A percentile compares a stretch with the other conserved stretches of the same genome.
Conservation (phyloP, 2,329 filamentous ascomycete genomes). For the Fusarium scirpi region DNA sequence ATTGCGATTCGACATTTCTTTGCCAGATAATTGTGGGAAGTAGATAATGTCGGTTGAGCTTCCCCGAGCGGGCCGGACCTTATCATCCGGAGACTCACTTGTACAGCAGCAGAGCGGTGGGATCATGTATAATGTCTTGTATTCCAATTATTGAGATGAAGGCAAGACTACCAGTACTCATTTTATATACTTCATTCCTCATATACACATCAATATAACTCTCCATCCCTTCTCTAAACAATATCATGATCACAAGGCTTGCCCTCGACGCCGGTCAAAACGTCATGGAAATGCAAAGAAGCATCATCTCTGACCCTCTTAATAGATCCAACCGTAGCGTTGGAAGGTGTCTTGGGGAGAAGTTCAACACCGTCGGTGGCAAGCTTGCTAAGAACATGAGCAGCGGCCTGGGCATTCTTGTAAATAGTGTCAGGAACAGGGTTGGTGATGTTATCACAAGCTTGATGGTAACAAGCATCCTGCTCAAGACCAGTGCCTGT, state of each 20-base stretch:
- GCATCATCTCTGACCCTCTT: conserved; percentile 34
- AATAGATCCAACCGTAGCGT: conserved; percentile 34
- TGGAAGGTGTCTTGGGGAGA: conserved; percentile 40
- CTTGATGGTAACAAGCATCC: conserved; percentile 50
- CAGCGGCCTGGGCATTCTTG: conserved; percentile 56
- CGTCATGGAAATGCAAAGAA: conserved; percentile 40
- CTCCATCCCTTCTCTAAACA: conserved; percentile 12
- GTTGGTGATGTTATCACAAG: conserved; percentile 56
- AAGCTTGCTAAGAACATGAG: conserved; percentile 55
- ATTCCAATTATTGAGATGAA: fast-evolving
- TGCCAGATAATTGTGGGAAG: background rate
- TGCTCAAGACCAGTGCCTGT: conserved; percentile 59
- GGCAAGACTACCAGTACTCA: background rate
- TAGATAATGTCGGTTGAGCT: background rate
- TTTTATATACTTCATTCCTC: background rate
- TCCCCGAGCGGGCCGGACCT: background rate
- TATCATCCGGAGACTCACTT: background rate
- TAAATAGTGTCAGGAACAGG: conserved; percentile 53
- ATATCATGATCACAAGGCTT: conserved; percentile 46
- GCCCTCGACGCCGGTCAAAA: background rate
- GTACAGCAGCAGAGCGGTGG: too few species aligned
- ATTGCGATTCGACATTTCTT: background rate
- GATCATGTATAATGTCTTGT: background rate
- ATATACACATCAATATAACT: background rate
- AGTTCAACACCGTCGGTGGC: conserved; percentile 41